These are phyloP conservation scores for Phragmites australis DNA, from an alignment of 176 grass and related monocot genomes.

Conservation along the genomic window DNA sequence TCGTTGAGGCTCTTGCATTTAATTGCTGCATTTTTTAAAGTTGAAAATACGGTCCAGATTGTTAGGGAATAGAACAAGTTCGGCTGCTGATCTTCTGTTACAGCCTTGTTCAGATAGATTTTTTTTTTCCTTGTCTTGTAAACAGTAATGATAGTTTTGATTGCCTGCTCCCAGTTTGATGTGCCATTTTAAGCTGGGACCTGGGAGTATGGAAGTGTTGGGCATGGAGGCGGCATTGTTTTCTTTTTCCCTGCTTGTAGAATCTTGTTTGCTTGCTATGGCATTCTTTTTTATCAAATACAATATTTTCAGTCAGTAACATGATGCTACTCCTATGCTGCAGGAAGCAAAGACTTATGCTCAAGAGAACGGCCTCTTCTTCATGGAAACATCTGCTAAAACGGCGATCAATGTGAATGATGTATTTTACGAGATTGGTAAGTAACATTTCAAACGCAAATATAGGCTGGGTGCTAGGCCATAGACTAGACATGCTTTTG, in stretches of 20 bases:
- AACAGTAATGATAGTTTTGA: not conserved
- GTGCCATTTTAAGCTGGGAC: not conserved
- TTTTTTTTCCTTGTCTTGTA: not conserved
- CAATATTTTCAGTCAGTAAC: not conserved
- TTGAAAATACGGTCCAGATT: not conserved
- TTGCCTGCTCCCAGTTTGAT: not conserved
- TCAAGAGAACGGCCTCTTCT: conserved; percentile 85
- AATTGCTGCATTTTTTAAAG: not conserved
- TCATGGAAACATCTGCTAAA: conserved; percentile 94
- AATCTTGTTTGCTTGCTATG: not conserved
- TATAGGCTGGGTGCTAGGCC: not conserved
- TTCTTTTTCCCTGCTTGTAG: not conserved
- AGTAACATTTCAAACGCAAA: conserved; percentile 20
- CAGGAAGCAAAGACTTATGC: conserved; percentile 89
- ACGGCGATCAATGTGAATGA: conserved; percentile 92
- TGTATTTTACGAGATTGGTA: conserved; percentile 90
- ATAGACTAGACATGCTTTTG: not conserved
- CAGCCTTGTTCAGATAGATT: not conserved
- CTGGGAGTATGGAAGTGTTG: conserved; percentile 1
- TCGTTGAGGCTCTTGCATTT: not conserved
- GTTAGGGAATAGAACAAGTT: not conserved
- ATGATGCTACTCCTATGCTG: conserved; percentile 10
- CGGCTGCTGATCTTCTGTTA: not conserved
- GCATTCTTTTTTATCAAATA: not conserved
- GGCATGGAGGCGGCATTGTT: not conserved